A percentile compares a stretch with the other conserved stretches of the same genome.
Evolutionary conservation across 2,329 filamentous ascomycete species (phyloP).

Genomic region (Monilinia fructicola): DNA sequence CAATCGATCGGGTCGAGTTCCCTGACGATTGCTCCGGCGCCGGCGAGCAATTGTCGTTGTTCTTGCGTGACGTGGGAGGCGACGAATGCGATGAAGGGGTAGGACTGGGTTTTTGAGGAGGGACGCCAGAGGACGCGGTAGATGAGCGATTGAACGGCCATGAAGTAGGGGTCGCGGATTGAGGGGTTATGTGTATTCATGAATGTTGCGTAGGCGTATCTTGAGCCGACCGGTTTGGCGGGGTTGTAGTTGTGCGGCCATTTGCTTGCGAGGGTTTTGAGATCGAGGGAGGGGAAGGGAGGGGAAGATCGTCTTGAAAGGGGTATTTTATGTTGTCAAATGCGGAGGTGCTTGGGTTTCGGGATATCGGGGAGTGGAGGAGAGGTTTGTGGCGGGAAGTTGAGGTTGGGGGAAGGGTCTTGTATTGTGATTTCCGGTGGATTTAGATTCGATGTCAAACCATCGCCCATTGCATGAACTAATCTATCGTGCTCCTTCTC

Average conservation of each 20-base stretch:
- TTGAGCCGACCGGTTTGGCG: conserved; percentile 44
- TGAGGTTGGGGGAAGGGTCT: neutral
- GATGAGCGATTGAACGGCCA: conserved; percentile 26
- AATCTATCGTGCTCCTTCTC: no score
- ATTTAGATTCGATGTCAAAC: neutral
- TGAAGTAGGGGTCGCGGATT: conserved; percentile 27
- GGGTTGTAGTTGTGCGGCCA: conserved; percentile 24
- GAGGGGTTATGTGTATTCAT: conserved; percentile 26
- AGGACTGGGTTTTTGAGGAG: conserved; percentile 10
- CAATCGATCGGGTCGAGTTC: conserved; percentile 24
- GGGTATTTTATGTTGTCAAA: conserved; percentile 19
- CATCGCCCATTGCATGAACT: neutral
- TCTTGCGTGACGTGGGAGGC: conserved; percentile 25
- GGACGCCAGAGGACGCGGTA: conserved; percentile 28
- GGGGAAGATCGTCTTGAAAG: conserved; percentile 18
- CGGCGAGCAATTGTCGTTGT: conserved; percentile 23
- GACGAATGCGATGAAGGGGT: conserved; percentile 29
- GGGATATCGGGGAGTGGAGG: neutral
- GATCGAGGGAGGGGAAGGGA: conserved; percentile 8
- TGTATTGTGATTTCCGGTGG: neutral
- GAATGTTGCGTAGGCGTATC: conserved; percentile 25
- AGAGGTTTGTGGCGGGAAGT: neutral
- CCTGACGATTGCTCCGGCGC: conserved; percentile 27
- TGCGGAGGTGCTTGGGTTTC: neutral
- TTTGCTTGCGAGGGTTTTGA: neutral